Evolutionary conservation across 805 yeast genomes (phyloP).

Genomic region (Kluyveromyces nonfermentans): DNA sequence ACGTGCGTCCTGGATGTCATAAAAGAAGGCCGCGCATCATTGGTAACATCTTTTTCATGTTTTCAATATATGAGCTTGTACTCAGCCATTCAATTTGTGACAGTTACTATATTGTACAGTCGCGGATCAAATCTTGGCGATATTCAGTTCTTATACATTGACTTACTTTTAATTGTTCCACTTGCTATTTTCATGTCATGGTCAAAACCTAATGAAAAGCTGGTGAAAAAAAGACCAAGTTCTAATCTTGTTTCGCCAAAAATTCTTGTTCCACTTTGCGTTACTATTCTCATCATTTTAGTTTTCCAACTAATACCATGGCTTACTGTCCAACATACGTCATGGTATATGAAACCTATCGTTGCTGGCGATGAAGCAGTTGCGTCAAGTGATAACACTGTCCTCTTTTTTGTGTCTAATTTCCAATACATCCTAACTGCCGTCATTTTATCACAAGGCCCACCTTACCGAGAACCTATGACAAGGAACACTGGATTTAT

Average conservation of each 20-base stretch:
- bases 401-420: conserved; percentile 69
- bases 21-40: conserved; percentile 87
- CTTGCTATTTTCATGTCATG: conserved; percentile 96
- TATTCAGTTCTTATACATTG: conserved; percentile 92
- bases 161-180: conserved; percentile 81
- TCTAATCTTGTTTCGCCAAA: conserved; percentile 90
- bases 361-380: conserved; percentile 80
- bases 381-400: conserved; percentile 81
- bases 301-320: conserved; percentile 63
- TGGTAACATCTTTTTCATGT: conserved; percentile 92
- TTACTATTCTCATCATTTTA: conserved; percentile 58
- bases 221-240: conserved; percentile 74
- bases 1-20: conserved; percentile 88
- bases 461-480: conserved; percentile 82
- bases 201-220: conserved; percentile 63
- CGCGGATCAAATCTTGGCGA: conserved; percentile 92
- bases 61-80: conserved; percentile 97
- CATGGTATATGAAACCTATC: conserved; percentile 75
- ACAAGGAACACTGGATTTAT: conserved; percentile 63
- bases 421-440: conserved; percentile 86
- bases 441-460: conserved; percentile 77
- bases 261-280: conserved; percentile 71
- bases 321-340: conserved; percentile 43
- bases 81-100: conserved; percentile 89
- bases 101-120: conserved; percentile 77